Percentiles rank a stretch among this genome's conserved stretches.
Evolutionary conservation across 148 eudicot species (phyloP).

Genomic region (Silene latifolia): DNA sequence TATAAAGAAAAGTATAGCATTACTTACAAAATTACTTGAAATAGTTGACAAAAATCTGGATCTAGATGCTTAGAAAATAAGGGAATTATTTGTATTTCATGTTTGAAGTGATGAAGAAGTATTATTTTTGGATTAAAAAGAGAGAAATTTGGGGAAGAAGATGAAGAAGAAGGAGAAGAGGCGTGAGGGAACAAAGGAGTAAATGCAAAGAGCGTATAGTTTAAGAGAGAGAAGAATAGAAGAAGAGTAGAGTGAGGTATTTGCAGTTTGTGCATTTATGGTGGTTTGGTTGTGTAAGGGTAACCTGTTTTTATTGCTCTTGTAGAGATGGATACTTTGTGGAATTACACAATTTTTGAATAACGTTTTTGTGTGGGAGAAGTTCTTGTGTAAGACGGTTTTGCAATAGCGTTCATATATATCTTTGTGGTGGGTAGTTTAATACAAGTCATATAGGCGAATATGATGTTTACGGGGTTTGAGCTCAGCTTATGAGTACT

Average conservation of each 20-base stretch:
- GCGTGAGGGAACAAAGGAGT: conserved; percentile 36
- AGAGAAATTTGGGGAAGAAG: not conserved
- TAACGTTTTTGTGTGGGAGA: no score
- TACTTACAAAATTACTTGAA: conserved; percentile 1
- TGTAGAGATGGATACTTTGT: not conserved
- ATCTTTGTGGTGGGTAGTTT: no score
- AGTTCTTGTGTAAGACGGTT: no score
- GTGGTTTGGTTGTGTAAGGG: conserved; percentile 28
- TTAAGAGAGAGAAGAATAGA: conserved; percentile 13
- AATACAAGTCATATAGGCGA: no score
- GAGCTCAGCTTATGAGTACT: no score
- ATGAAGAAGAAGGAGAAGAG: not conserved
- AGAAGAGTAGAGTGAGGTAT: conserved; percentile 19
- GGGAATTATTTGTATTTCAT: not conserved
- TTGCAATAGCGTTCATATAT: no score
- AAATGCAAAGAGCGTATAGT: conserved; percentile 37
- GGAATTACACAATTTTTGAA: not conserved
- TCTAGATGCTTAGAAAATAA: not conserved
- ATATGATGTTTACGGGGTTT: no score
- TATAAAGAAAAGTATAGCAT: not conserved
- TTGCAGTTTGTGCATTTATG: conserved; percentile 37
- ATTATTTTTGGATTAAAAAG: not conserved
- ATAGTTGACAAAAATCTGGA: not conserved
- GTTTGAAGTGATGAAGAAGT: not conserved
- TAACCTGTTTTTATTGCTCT: conserved; percentile 23